Conservation (phyloP, 2,329 filamentous ascomycete genomes). For the Podosphaera fusca region DNA sequence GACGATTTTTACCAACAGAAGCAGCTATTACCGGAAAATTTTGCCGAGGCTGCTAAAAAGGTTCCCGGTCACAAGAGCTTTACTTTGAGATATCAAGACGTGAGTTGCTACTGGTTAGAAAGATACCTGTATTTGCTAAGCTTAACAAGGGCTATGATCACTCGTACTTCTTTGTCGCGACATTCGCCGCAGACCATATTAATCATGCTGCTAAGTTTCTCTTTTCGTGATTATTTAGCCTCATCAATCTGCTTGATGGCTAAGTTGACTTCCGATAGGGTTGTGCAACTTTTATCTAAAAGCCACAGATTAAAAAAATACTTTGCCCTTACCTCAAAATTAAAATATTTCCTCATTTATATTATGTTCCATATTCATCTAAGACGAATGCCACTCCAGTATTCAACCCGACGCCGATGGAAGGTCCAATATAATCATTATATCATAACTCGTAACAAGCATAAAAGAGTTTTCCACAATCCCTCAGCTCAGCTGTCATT, state of each 20-base stretch:
- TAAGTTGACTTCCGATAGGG: too few relatives aligned
- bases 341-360: too few relatives aligned
- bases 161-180: constrained; percentile 90
- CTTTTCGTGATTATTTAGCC: constrained; percentile 26
- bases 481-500: constrained; percentile 22
- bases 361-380: not conserved
- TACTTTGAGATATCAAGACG: constrained; percentile 59
- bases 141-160: constrained; percentile 60
- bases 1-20: constrained; percentile 94
- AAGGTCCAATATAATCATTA: constrained; percentile 4
- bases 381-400: too few relatives aligned
- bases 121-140: constrained; percentile 3
- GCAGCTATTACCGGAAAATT: constrained; percentile 84
- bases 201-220: constrained; percentile 78
- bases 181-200: constrained; percentile 75
- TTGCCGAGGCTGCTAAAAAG: constrained; percentile 56
- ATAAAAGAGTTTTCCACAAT: constrained; percentile 20
- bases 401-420: too few relatives aligned
- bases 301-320: too few relatives aligned
- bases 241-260: not conserved
- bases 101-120: constrained; percentile 17
- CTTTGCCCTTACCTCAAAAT: too few relatives aligned
- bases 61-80: constrained; percentile 48
- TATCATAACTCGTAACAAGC: constrained; percentile 10
- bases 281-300: too few relatives aligned